phyloP scores from a whole-genome alignment of 2,329 filamentous ascomycete genomes.

The Sphaerulina populicola region DNA sequence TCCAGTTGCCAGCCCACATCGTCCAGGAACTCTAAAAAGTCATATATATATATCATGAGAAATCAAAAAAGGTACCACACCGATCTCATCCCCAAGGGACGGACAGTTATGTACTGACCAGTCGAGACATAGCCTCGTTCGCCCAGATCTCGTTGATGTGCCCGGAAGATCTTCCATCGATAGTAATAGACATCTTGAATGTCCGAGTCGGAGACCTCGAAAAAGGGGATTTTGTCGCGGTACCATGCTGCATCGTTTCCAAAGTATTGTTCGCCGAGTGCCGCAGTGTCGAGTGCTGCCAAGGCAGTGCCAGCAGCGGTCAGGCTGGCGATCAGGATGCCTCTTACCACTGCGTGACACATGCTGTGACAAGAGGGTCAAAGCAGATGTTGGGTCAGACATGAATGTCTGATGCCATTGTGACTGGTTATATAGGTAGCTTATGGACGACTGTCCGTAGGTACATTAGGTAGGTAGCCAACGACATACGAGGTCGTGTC shows the following conservation, averaged over 20 bases:
- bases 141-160: conserved; percentile 40
- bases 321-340: not conserved
- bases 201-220: conserved; percentile 34
- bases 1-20: conserved; percentile 39
- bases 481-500: no score
- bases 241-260: conserved; percentile 39
- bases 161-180: conserved; percentile 39
- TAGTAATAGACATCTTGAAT: conserved; percentile 42
- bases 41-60: no score
- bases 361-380: not conserved
- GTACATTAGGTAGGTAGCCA: no score
- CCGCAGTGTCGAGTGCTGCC: conserved; percentile 25
- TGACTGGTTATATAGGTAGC: no score
- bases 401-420: not conserved
- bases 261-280: conserved; percentile 32
- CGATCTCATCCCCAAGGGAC: no score
- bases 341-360: not conserved
- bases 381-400: not conserved
- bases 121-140: conserved; percentile 39
- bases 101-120: no score
- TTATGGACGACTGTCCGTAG: no score
- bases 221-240: conserved; percentile 34
- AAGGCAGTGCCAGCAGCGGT: not conserved
- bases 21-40: conserved; percentile 35
- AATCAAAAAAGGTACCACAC: no score